phyloP scores from a whole-genome alignment of 2,329 filamentous ascomycete genomes.

The Tolypocladium paradoxum region DNA sequence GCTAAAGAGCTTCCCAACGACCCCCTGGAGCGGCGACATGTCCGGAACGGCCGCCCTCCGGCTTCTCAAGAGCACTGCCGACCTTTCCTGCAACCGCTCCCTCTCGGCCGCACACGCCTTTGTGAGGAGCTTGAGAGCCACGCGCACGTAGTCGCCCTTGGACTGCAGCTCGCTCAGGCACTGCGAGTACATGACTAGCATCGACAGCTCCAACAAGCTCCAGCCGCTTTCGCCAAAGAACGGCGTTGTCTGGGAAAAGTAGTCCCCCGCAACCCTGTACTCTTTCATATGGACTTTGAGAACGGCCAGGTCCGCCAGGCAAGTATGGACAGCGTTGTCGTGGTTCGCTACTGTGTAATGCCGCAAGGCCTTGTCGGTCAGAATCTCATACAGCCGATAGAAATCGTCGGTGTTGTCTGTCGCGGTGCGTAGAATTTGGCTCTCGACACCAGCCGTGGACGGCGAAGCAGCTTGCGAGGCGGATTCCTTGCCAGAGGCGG shows the following conservation, averaged over 20 bases:
- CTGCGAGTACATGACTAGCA: conserved; percentile 75
- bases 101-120: conserved; percentile 50
- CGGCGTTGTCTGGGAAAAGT: conserved; percentile 67
- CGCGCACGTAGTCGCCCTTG: conserved; percentile 68
- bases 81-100: conserved; percentile 31
- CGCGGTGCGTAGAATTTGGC: conserved; percentile 48
- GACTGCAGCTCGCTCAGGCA: conserved; percentile 70
- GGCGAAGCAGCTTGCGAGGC: neutral
- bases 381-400: conserved; percentile 55
- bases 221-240: conserved; percentile 72
- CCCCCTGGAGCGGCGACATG: conserved; percentile 31
- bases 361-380: conserved; percentile 77
- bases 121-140: conserved; percentile 61
- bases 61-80: conserved; percentile 9
- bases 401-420: conserved; percentile 53
- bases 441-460: conserved; percentile 23
- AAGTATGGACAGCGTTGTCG: conserved; percentile 63
- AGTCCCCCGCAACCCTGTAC: conserved; percentile 60
- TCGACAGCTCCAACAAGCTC: conserved; percentile 68
- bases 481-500: neutral
- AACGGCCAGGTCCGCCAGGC: conserved; percentile 75
- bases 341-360: conserved; percentile 76
- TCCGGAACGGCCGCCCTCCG: conserved; percentile 13
- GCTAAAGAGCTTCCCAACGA: conserved; percentile 35
- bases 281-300: conserved; percentile 71